These are phyloP conservation scores for Daldinia childiae DNA, from an alignment of 495 filamentous ascomycete genomes.

Conservation along the genomic window DNA sequence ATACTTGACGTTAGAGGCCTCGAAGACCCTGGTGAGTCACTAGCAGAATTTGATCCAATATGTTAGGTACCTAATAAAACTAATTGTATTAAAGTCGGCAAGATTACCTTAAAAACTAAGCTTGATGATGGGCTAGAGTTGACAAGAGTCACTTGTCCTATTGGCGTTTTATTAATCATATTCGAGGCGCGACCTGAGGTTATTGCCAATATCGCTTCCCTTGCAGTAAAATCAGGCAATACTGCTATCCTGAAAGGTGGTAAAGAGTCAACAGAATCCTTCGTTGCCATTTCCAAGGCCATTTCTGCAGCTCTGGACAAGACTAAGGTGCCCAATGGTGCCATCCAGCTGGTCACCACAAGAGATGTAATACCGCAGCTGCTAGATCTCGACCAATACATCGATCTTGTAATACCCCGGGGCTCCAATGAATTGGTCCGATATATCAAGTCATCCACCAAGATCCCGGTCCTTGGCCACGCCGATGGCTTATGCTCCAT, in stretches of 20 bases:
- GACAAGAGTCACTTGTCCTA: conserved; percentile 89
- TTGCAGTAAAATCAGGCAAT: conserved; percentile 97
- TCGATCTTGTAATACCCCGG: conserved; percentile 94
- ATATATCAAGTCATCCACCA: conserved; percentile 87
- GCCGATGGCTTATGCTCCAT: conserved; percentile 93
- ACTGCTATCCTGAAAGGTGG: conserved; percentile 97
- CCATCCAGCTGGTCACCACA: conserved; percentile 92
- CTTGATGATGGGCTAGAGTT: conserved; percentile 90
- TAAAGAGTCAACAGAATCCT: conserved; percentile 94
- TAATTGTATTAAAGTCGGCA: conserved; percentile 67
- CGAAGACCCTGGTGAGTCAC: conserved; percentile 81
- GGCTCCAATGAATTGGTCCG: conserved; percentile 94
- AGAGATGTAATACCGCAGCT: conserved; percentile 88
- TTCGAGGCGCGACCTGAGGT: conserved; percentile 98
- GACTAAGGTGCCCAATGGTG: conserved; percentile 82
- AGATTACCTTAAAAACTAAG: conserved; percentile 79
- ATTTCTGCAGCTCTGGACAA: conserved; percentile 80
- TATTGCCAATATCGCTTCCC: conserved; percentile 97
- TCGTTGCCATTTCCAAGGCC: conserved; percentile 84
- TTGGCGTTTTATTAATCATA: conserved; percentile 95
- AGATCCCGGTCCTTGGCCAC: conserved; percentile 95
- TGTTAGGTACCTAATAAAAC: conserved; percentile 1
- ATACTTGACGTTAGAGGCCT: conserved; percentile 89
- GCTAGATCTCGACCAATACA: conserved; percentile 80
- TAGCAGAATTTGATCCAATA: not conserved